Base-by-base conservation (phyloP, 306 rosid genomes). In the Malus fusca region DNA sequence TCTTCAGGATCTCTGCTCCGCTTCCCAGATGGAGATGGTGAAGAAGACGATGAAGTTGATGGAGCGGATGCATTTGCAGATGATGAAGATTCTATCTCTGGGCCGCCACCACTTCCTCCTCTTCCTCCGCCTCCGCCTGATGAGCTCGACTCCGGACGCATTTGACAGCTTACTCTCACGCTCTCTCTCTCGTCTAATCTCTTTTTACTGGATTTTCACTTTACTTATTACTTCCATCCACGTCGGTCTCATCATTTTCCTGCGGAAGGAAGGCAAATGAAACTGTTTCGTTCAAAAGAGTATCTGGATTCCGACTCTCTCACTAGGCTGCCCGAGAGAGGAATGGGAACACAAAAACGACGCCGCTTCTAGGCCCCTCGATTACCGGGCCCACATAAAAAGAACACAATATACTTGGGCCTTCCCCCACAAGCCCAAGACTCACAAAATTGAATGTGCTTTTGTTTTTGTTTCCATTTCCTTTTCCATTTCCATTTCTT, bases 1-100 rank as follows among this genome's bases (percentile, higher is more conserved):
- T 95, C 97, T 67, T 92, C 99, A 6, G 99, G 97, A 88, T 95
- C 99, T 87, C 99, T 85, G 81, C 84, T 67, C 71, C 99, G 88
- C 78, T 95, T 95, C 13, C 72, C 88, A 75, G 82, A 75, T 11
- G 98, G 92, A 14, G 98, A 92, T 14, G 82, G 73, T 19, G 85
- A 69, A 15, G 21, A 48, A 48, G 80, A 25, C 11, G 79, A 40
- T 11, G 87, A 37, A 4, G 82, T 25, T 10, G 96, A 79, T 8
- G 89, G 23, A 73, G 94, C 77, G 4, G 92, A 63, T 58, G 82
- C 71, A 10, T 44, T 23, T 18, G 51, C 25, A 75, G 94, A 78
- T 11, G 90, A 71, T 43, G 85, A 51, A 67, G 55, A 67, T 67
- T 67, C 72, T 43, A 55, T 48, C 55, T 48, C 55, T 48, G 21